phyloP scores from a whole-genome alignment of 176 grass and related monocot species.

The Triticum urartu region DNA sequence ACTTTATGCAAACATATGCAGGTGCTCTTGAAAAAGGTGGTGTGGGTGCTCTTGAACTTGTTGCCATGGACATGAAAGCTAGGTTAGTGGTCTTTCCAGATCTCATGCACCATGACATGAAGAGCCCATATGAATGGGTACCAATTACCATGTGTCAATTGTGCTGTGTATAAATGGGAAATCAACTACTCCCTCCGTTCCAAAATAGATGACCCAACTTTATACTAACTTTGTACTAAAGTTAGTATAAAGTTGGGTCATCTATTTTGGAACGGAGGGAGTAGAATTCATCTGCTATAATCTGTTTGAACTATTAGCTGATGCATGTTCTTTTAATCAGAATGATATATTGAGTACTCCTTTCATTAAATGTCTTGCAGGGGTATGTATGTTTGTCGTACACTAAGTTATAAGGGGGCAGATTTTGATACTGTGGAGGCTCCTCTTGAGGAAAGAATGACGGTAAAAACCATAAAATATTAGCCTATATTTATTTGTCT shows the following conservation, averaged over 20 bases:
- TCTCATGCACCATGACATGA: slow-evolving; percentile 21
- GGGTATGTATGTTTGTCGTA: slow-evolving; percentile 98
- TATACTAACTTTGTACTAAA: no score
- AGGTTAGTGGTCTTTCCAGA: slow-evolving; percentile 55
- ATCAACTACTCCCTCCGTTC: not conserved
- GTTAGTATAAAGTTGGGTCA: no score
- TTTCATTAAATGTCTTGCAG: slow-evolving; percentile 52
- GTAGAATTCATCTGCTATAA: slow-evolving; percentile 12
- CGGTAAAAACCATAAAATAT: slow-evolving; percentile 64
- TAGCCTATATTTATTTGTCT: slow-evolving; percentile 16
- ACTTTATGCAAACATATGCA: slow-evolving; percentile 41
- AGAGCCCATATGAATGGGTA: slow-evolving; percentile 24
- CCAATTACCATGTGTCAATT: slow-evolving; percentile 7
- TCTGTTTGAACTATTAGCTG: slow-evolving; percentile 4
- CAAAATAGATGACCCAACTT: no score
- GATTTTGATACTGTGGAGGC: slow-evolving; percentile 98
- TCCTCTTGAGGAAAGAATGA: slow-evolving; percentile 88
- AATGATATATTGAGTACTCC: slow-evolving; percentile 19
- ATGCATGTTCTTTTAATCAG: slow-evolving; percentile 1
- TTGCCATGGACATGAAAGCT: slow-evolving; percentile 99
- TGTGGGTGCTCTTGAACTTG: slow-evolving; percentile 98
- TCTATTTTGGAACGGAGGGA: no score
- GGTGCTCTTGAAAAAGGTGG: slow-evolving; percentile 98
- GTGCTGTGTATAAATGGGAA: slow-evolving; percentile 22
- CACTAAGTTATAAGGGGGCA: slow-evolving; percentile 88